These are phyloP conservation scores for Torulaspora pretoriensis DNA, from an alignment of 1,139 yeast genomes.

Conservation along the genomic window DNA sequence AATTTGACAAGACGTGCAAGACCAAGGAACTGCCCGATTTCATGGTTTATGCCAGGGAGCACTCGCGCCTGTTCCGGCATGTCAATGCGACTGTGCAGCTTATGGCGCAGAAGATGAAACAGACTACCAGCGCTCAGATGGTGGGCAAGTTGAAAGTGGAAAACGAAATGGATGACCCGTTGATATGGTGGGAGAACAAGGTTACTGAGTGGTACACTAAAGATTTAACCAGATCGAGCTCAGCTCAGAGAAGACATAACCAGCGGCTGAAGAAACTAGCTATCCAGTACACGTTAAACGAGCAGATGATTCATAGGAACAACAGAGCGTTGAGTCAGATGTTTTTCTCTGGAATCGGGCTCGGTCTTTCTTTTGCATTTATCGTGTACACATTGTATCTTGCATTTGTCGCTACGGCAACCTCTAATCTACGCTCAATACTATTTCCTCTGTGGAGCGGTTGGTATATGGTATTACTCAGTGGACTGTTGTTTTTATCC, in stretches of 20 bases:
- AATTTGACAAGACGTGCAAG: constrained; percentile 62
- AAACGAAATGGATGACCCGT: constrained; percentile 29
- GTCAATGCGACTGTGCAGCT: constrained; percentile 27
- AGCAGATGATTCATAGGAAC: constrained; percentile 35
- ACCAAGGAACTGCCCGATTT: constrained; percentile 49
- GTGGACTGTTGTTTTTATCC: constrained; percentile 59
- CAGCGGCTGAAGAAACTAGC: constrained; percentile 32
- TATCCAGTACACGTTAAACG: constrained; percentile 33
- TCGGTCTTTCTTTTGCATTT: constrained; percentile 68
- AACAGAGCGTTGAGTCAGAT: constrained; percentile 38
- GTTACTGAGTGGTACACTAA: constrained; percentile 67
- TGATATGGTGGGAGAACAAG: constrained; percentile 55
- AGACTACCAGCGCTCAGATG: constrained; percentile 17
- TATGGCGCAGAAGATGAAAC: constrained; percentile 27
- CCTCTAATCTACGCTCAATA: constrained; percentile 43
- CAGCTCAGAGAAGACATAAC: constrained; percentile 34
- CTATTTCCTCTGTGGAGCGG: constrained; percentile 92
- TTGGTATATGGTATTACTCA: constrained; percentile 59
- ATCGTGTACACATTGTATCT: constrained; percentile 36
- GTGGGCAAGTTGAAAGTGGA: constrained; percentile 14
- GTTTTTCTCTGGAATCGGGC: constrained; percentile 56
- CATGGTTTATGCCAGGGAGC: constrained; percentile 43
- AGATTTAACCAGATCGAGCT: constrained; percentile 44
- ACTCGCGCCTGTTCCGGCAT: constrained; percentile 31
- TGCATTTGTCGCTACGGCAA: constrained; percentile 33